phyloP scores from a whole-genome alignment of 257 asterid genomes.

The Paraleonurus japonicus region DNA sequence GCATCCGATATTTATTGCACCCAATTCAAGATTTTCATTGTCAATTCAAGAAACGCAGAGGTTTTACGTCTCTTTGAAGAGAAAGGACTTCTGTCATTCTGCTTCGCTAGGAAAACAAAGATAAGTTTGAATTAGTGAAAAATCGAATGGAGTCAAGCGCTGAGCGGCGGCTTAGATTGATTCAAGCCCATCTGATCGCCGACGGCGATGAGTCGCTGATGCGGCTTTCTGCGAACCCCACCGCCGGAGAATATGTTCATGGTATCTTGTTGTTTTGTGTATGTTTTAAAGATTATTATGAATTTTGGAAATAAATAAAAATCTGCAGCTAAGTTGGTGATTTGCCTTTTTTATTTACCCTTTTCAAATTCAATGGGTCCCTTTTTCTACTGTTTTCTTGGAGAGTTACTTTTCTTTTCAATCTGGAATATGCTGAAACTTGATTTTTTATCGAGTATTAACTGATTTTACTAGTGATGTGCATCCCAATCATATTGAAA shows the following conservation, averaged over 20 bases:
- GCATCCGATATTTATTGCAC: conserved; percentile 6
- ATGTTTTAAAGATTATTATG: neutral
- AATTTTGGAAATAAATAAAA: neutral
- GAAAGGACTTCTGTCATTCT: neutral
- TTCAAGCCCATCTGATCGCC: conserved; percentile 60
- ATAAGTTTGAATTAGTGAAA: neutral
- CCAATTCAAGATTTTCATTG: neutral
- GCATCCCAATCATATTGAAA: neutral
- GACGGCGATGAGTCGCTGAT: conserved; percentile 34
- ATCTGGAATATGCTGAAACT: neutral
- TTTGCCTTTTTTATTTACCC: neutral
- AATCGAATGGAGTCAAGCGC: conserved; percentile 53
- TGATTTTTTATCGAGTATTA: neutral
- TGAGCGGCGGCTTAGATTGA: conserved; percentile 70
- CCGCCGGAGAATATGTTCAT: conserved; percentile 60
- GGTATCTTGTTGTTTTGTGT: conserved; percentile 40
- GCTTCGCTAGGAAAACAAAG: neutral
- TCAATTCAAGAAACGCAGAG: neutral
- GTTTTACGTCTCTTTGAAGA: neutral
- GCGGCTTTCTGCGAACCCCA: conserved; percentile 49
- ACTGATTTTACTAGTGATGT: neutral
- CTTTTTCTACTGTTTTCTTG: neutral
- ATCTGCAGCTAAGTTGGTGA: conserved; percentile 1
- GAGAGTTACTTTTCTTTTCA: conserved; percentile 7
- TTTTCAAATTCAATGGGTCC: neutral